Conservation (phyloP, 2,329 filamentous ascomycete species). For the Dothideomycetes sp. region DNA sequence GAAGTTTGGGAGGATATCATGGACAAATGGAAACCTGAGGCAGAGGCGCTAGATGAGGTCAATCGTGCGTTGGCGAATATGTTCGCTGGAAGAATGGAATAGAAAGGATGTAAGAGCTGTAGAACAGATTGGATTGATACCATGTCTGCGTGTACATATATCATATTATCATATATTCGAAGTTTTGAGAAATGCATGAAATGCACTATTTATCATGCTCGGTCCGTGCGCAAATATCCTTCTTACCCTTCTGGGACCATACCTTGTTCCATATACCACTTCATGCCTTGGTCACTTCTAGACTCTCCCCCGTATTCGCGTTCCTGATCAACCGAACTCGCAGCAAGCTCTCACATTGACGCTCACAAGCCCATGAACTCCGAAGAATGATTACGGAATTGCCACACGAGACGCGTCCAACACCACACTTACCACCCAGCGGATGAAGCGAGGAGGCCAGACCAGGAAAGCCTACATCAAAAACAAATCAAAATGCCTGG, state of each 20-base stretch:
- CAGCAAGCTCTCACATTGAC: too few species aligned
- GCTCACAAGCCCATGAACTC: not conserved
- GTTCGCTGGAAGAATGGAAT: not conserved
- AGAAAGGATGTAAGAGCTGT: constrained; percentile 2
- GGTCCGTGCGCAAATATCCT: too few species aligned
- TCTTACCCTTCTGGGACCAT: too few species aligned
- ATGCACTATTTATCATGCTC: too few species aligned
- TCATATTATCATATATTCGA: too few species aligned
- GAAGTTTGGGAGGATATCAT: constrained; percentile 41
- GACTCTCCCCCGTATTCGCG: too few species aligned
- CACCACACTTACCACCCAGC: not conserved
- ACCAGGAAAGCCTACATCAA: too few species aligned
- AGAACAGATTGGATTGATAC: not conserved
- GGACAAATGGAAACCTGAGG: constrained; percentile 25
- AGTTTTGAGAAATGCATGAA: too few species aligned
- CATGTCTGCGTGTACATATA: not conserved
- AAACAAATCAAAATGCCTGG: constrained; percentile 8
- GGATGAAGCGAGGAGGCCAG: not conserved
- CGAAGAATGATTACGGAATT: not conserved
- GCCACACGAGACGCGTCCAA: not conserved
- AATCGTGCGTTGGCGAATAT: not conserved
- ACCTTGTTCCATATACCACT: too few species aligned
- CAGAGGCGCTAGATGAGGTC: constrained; percentile 14
- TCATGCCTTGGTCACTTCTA: too few species aligned
- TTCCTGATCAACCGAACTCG: too few species aligned